Base-by-base conservation (phyloP, 805 yeast species). In the Teunomyces aglyptinius region DNA sequence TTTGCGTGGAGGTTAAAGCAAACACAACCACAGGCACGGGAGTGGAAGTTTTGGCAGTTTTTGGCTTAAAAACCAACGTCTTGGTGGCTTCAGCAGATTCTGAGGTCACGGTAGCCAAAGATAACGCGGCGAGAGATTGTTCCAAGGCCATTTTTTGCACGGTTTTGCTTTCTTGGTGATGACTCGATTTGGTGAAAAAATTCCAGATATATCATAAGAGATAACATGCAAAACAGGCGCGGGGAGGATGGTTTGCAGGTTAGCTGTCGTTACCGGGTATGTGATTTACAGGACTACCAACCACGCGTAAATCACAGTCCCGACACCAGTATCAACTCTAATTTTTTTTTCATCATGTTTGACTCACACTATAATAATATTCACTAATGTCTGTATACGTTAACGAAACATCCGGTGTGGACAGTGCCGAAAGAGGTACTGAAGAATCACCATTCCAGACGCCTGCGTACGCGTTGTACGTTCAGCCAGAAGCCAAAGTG, bases 51-150 rank as follows among this genome's bases (percentile, higher is more conserved):
- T 89, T 89, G 31, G 96, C 84, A 41, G 96, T 88, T 71, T 89
- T 89, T 57, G 96, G 96, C 71, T 89, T 89, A 80, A 89, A 89
- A 22, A 89, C 90, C 51, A 89, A 73, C 4, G 91, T 78, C 67
- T 89, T 89, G 51, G 88, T 78, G 24, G 82, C 71, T 22, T 71
- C 51, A 2, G 85, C 75, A 32, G 75, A 71, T 39, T 75, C 83
- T 41, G 78, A 65, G 13, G 76, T 57, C 38, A 77, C 83, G 35
- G 79, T 75, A 32, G 80, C 75, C 54, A 85, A 67, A 35, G 90
- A 83, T 50, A 86, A 72, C 40, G 83, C 76, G 38, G 89, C 82
- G 55, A 86, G 77, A 18, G 85, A 70, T 58, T 83, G 80, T 72
- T 81, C 88, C 53, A 85, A 74, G 40, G 88, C 81, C 89, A 85